Percentiles rank a stretch among this genome's conserved stretches.
Conservation (phyloP, 352 stramenopile species). For the Pythium oligandrum region DNA sequence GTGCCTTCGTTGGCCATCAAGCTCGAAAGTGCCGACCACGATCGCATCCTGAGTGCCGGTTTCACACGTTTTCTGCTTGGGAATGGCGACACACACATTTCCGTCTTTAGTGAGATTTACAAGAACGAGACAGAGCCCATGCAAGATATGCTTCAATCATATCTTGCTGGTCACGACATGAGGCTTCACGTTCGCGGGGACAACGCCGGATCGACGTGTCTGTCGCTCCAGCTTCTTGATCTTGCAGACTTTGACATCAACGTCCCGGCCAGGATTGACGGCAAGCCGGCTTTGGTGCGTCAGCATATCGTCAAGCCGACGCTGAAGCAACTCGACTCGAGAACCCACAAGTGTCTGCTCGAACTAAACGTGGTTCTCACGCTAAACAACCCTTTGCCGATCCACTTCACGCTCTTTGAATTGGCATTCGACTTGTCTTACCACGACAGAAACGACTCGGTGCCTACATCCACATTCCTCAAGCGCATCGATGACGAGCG, state of each 20-base stretch:
- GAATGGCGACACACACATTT: conserved; percentile 70
- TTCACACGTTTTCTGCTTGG: conserved; percentile 73
- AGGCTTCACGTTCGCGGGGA: conserved; percentile 47
- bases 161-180: conserved; percentile 60
- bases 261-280: conserved; percentile 66
- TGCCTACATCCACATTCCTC: conserved; percentile 27
- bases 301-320: conserved; percentile 50
- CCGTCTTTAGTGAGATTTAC: conserved; percentile 61
- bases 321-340: conserved; percentile 75
- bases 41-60: conserved; percentile 56
- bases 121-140: conserved; percentile 61
- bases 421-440: conserved; percentile 73
- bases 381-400: conserved; percentile 78
- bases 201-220: conserved; percentile 48
- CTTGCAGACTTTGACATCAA: conserved; percentile 54
- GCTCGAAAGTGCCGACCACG: conserved; percentile 27
- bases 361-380: conserved; percentile 63
- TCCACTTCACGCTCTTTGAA: conserved; percentile 65
- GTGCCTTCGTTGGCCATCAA: conserved; percentile 59
- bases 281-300: conserved; percentile 61
- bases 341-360: conserved; percentile 61
- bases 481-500: conserved; percentile 44
- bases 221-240: conserved; percentile 65
- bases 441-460: conserved; percentile 9
- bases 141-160: conserved; percentile 63